Percentiles rank a stretch among this genome's conserved stretches.
Conservation (phyloP, 441 rosid species). For the Populus tomentosa region DNA sequence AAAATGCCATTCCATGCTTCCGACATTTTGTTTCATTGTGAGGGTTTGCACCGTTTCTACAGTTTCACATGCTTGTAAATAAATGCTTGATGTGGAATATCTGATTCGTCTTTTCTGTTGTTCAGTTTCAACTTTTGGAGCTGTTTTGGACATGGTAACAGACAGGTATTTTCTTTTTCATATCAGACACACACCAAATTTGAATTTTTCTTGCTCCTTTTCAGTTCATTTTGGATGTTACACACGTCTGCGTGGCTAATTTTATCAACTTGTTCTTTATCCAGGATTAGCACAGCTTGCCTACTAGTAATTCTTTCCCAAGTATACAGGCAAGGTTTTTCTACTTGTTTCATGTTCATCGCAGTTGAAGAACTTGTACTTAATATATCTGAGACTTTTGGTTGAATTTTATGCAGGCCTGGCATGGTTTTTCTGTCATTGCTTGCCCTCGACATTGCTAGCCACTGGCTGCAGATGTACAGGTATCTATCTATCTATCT, state of each 20-base stretch:
- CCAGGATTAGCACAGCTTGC: constrained; percentile 97
- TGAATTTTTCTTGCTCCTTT: neutral
- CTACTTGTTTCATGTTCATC: constrained; percentile 10
- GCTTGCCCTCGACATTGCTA: constrained; percentile 85
- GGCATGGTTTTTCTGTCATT: constrained; percentile 82
- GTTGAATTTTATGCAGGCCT: constrained; percentile 51
- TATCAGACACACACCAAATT: neutral
- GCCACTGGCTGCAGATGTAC: constrained; percentile 99
- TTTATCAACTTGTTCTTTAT: constrained; percentile 13
- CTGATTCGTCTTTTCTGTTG: constrained; percentile 18
- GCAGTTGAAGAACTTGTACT: neutral
- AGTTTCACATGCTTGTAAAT: neutral
- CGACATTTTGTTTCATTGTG: neutral
- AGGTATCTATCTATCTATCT: constrained; percentile 33
- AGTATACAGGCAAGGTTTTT: constrained; percentile 57
- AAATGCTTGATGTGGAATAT: constrained; percentile 1
- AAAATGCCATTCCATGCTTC: neutral
- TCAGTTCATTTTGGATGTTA: neutral
- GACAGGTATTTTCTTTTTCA: constrained; percentile 58
- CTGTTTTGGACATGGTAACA: constrained; percentile 95
- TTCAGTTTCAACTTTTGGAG: constrained; percentile 95
- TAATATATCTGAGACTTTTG: neutral
- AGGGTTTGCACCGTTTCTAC: neutral
- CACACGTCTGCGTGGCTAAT: constrained; percentile 10
- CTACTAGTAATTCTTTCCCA: constrained; percentile 89